Base-by-base conservation (phyloP, 768 basidiomycete species). In the Podaxis mareebaensis region DNA sequence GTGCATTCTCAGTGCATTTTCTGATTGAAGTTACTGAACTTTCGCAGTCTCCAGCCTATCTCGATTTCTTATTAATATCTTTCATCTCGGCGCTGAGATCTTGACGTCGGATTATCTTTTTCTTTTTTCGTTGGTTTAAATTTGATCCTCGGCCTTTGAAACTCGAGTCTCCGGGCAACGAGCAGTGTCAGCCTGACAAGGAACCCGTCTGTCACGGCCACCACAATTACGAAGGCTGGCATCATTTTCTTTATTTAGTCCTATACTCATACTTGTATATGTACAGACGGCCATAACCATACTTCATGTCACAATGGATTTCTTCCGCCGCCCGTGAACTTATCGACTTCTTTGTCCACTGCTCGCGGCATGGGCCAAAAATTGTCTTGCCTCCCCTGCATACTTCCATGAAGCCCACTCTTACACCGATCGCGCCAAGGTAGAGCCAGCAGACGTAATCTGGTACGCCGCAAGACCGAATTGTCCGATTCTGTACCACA, bases 61-160 rank as follows among this genome's bases (percentile, higher is more conserved):
- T 46, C 20, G 44, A 20, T 46, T 17, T 46, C n/a, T 7, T 30
- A 53, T 53, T 53, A 17, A 28, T 33, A 13, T 30, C 26, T 17
- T 10, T 30, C 33, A 28, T 28, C 24, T 28, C 52, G 24, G 26
- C 8, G 52, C 17, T 33, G 52, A 15, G 26, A 33, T 53, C 5
- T 28, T 39, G 60, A 77, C 20, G 22, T 28, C 52, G 26, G 52
- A 28, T 12, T n/a, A 53, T 53, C 26, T 28, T 15, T 53, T 46
- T 46, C 44, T n/a, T 8, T 46, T 46, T 46, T 46, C 44, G 17
- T 46, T 46, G 15, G 44, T 20, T 20, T 17, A 8, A 46, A n/a
- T 46, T 20, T 46, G 2, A 15, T 17, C n/a, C 20, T 46, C 44
- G 44, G 44, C 2, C n/a, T 46, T 46, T 6, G 44, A 46, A 46